Base-by-base conservation (phyloP, 768 basidiomycete genomes). In the Russula sp. region DNA sequence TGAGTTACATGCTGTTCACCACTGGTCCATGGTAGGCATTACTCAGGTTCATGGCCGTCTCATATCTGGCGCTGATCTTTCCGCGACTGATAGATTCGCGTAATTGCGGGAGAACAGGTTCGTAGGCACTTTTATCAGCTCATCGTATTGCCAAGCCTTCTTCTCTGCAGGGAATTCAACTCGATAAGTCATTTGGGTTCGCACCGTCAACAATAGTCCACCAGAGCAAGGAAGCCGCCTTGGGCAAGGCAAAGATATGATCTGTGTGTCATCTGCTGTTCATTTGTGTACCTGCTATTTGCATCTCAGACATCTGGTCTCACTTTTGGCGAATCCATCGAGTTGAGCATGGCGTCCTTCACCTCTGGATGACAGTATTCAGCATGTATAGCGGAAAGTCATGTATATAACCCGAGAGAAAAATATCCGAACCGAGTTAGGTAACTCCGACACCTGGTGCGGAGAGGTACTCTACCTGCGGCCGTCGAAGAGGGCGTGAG, bases 1-100 rank as follows among this genome's bases (percentile, higher is more conserved):
- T n/a, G 84, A 79, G 25, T 74, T 93, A 36, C 91, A 93, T 69
- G 90, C 90, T 46, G 86, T 93, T 29, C 91, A 93, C 73, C 91
- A 93, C 70, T 93, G 89, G 89, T 90, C 89, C 20, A 91, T 91
- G 87, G 88, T 89, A 70, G 66, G 81, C 18, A 67, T 14, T 22
- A 32, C 18, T 59, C 43, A 61, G 42, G 46, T 41, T 34, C 41
- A 20, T 43, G 45, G 3, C 7, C 14, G 14, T 45, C 25, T 10
- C n/a, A 56, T 54, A 20, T 35, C 65, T 42, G 53, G 59, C 43
- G 47, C 67, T 56, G 46, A 50, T 47, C 39, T 45, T 58, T 50
- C n/a, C 42, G 9, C 32, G 29, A 20, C 61, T 20, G 39, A 16
- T 60, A 91, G 89, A 80, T 93, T 57, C 86, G 91, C 55, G 86